A percentile compares a stretch with the other conserved stretches of the same genome.
These are phyloP conservation scores for Candida boleticola DNA, from an alignment of 805 yeast genomes.

Conservation along the genomic window DNA sequence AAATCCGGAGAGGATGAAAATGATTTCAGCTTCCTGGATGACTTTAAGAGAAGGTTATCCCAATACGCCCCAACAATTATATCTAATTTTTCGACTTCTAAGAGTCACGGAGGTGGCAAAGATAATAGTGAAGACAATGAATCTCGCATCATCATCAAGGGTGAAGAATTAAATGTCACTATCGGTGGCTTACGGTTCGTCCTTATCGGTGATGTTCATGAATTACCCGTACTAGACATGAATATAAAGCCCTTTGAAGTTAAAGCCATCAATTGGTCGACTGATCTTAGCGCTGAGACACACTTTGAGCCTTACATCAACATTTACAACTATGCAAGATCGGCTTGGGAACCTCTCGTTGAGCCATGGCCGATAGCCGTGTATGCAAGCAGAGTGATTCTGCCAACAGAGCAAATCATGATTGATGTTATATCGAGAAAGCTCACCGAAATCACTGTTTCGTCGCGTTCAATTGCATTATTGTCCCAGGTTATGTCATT, in stretches of 20 bases:
- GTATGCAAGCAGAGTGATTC: slow-evolving; percentile 53
- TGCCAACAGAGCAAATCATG: slow-evolving; percentile 47
- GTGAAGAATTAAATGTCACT: slow-evolving; percentile 64
- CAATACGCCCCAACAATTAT: slow-evolving; percentile 68
- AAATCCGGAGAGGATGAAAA: slow-evolving; percentile 13
- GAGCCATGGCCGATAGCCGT: slow-evolving; percentile 84
- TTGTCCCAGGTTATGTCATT: slow-evolving; percentile 65
- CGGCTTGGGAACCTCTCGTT: slow-evolving; percentile 92
- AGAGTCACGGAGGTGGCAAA: slow-evolving; percentile 2
- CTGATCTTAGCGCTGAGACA: slow-evolving; percentile 69
- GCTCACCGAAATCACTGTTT: slow-evolving; percentile 74
- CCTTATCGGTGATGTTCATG: slow-evolving; percentile 86
- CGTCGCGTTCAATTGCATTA: slow-evolving; percentile 78
- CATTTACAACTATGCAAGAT: slow-evolving; percentile 82
- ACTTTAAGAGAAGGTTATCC: slow-evolving; percentile 57
- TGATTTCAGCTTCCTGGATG: slow-evolving; percentile 53
- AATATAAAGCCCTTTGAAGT: slow-evolving; percentile 66
- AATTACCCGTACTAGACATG: slow-evolving; percentile 82
- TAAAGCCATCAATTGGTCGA: slow-evolving; percentile 79
- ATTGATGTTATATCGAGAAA: slow-evolving; percentile 76
- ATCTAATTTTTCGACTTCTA: slow-evolving; percentile 42
- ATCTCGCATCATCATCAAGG: slow-evolving; percentile 46
- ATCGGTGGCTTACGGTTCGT: slow-evolving; percentile 79
- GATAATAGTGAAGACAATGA: slow-evolving; percentile 9
- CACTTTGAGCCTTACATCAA: slow-evolving; percentile 66